Conservation (phyloP, 345 rosid genomes). For the Abelmoschus esculentus region DNA sequence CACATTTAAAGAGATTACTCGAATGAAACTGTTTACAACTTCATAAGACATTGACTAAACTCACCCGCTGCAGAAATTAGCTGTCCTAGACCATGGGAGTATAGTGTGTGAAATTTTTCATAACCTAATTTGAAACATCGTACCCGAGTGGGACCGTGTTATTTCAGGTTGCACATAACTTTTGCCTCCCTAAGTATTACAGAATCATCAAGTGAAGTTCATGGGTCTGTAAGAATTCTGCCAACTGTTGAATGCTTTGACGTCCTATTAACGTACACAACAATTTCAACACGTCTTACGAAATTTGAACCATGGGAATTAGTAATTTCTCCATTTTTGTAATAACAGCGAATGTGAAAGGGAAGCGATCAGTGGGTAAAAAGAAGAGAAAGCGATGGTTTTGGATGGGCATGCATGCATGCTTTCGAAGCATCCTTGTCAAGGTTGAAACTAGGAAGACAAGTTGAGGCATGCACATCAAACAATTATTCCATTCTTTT, state of each 20-base stretch:
- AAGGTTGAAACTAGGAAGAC: background rate
- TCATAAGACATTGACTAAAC: background rate
- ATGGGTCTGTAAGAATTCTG: background rate
- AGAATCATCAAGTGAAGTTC: background rate
- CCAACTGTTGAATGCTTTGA: background rate
- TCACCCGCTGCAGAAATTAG: background rate
- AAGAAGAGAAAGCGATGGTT: background rate
- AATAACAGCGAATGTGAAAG: background rate
- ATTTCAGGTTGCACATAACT: background rate
- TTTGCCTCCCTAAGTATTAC: background rate
- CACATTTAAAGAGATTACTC: too few species aligned
- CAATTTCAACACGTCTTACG: background rate
- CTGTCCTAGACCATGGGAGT: background rate
- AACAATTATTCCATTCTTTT: background rate
- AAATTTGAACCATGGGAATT: background rate
- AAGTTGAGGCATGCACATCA: background rate
- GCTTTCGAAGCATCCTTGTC: slow-evolving; percentile 3
- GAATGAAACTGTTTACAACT: background rate
- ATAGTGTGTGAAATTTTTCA: background rate
- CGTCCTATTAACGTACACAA: background rate
- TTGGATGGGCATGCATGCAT: background rate
- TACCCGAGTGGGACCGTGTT: background rate
- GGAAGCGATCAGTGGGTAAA: too few species aligned
- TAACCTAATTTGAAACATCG: background rate
- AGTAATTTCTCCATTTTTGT: background rate